A percentile compares a stretch with the other conserved stretches of the same genome.
Conservation (phyloP, 2,329 filamentous ascomycete genomes). For the Sporothrix brasiliensis region DNA sequence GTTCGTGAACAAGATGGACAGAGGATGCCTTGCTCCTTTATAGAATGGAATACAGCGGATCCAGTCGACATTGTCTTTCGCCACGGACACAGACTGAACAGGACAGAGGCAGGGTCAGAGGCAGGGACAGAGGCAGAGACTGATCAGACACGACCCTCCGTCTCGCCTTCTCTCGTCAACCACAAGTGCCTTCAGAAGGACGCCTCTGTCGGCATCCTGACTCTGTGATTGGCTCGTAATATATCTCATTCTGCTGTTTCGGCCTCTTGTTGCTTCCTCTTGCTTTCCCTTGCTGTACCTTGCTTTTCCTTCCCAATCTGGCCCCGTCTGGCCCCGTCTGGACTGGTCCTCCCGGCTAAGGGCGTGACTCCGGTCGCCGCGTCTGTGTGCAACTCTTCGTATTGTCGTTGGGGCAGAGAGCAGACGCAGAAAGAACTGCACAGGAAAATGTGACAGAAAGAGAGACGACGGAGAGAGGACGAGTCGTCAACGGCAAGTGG, state of each 20-base stretch:
- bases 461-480: not conserved
- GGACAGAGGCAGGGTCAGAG: not conserved
- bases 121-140: not conserved
- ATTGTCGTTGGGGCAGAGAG: not conserved
- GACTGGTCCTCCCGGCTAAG: not conserved
- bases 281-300: not conserved
- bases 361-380: too few species aligned
- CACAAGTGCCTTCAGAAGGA: not conserved
- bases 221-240: conserved; percentile 27
- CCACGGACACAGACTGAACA: not conserved
- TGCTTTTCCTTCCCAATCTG: not conserved
- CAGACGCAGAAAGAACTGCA: too few species aligned
- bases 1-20: conserved; percentile 7
- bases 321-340: not conserved
- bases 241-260: conserved; percentile 28
- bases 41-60: not conserved
- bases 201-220: not conserved
- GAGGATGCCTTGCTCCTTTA: conserved; percentile 4
- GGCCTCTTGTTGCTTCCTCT: not conserved
- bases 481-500: conserved; percentile 19
- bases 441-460: not conserved
- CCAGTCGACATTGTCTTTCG: too few species aligned
- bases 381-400: conserved; percentile 20
- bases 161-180: not conserved
- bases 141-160: not conserved